Conservation (phyloP, 176 grass and related monocot species). For the Calamus simplicifolius region DNA sequence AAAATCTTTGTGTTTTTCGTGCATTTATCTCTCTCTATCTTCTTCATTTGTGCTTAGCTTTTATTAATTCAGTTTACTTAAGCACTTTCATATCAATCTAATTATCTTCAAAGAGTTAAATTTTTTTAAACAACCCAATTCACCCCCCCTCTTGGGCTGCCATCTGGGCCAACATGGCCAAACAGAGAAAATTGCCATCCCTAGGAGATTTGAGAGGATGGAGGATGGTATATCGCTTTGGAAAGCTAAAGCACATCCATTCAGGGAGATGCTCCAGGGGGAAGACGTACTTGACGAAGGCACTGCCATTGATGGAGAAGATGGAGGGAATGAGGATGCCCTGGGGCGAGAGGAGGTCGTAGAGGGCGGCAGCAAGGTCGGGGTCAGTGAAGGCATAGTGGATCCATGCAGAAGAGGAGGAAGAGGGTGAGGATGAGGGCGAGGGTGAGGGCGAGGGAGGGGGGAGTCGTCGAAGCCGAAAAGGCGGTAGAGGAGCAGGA, state of each 20-base stretch:
- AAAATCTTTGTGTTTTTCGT: no score
- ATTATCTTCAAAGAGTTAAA: no score
- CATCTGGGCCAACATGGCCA: no score
- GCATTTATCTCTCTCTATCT: no score
- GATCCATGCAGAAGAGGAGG: slow-evolving; percentile 46
- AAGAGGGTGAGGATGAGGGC: no score
- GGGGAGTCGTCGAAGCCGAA: slow-evolving; percentile 7
- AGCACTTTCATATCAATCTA: no score
- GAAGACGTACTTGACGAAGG: slow-evolving; percentile 60
- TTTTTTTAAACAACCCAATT: no score
- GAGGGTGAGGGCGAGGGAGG: slow-evolving; percentile 26
- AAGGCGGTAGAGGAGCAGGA: not conserved
- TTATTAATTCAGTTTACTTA: no score
- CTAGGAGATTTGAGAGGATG: no score
- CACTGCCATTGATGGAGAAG: slow-evolving; percentile 35
- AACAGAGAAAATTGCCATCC: no score
- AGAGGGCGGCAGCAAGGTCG: slow-evolving; percentile 29
- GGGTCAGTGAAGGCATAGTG: slow-evolving; percentile 33
- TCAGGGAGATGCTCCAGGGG: slow-evolving; percentile 66
- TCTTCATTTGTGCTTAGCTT: no score
- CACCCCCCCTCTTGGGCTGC: no score
- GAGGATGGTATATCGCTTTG: slow-evolving; percentile 18
- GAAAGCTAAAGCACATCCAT: slow-evolving; percentile 50
- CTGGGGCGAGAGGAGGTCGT: slow-evolving; percentile 41
- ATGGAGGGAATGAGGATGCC: slow-evolving; percentile 62